phyloP scores from a whole-genome alignment of 768 basidiomycete species.

The Lactarius trivialis region DNA sequence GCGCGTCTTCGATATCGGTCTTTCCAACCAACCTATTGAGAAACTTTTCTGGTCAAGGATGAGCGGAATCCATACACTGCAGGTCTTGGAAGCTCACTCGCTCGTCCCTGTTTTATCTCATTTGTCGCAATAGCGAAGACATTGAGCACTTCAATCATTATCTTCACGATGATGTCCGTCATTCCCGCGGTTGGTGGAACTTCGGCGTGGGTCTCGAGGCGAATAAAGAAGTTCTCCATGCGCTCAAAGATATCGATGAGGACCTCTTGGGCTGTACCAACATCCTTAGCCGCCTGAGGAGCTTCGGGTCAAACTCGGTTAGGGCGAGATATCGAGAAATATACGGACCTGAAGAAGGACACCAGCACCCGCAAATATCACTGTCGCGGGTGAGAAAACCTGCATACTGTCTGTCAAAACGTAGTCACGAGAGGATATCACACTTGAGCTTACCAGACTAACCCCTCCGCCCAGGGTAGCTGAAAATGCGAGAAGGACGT shows the following conservation, averaged over 20 bases:
- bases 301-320: too few relatives aligned
- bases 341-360: not conserved
- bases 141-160: too few relatives aligned
- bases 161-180: too few relatives aligned
- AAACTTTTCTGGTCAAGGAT: not conserved
- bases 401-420: not conserved
- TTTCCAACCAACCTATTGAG: not conserved
- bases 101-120: not conserved
- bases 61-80: not conserved
- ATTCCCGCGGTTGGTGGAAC: too few relatives aligned
- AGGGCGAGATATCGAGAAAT: not conserved
- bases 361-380: not conserved
- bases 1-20: too few relatives aligned
- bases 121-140: too few relatives aligned
- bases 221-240: not conserved
- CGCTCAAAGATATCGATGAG: not conserved
- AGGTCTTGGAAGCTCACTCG: not conserved
- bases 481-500: too few relatives aligned
- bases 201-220: not conserved
- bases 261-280: not conserved
- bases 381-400: not conserved
- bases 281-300: not conserved
- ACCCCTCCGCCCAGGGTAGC: too few relatives aligned
- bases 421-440: not conserved
- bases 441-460: not conserved